A percentile compares a stretch with the other conserved stretches of the same genome.
phyloP scores from a whole-genome alignment of 73 alveolate species.

The Paramecium tetraurelia region DNA sequence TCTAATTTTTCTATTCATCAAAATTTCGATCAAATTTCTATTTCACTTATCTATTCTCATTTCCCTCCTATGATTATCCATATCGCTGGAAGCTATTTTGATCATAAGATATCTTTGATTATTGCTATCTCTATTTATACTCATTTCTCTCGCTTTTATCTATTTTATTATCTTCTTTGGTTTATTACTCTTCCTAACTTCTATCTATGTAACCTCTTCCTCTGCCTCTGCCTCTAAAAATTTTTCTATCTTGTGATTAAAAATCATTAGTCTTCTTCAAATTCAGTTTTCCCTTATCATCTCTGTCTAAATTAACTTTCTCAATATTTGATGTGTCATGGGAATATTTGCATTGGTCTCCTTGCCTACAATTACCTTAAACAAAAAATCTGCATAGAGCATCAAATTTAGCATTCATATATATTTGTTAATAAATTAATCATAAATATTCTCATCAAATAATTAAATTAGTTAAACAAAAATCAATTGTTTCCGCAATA shows the following conservation, averaged over 20 bases:
- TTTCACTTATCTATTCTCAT: neutral
- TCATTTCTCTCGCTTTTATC: neutral
- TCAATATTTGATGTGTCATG: neutral
- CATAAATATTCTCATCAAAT: neutral
- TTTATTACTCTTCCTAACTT: neutral
- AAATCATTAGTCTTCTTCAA: neutral
- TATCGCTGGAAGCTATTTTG: neutral
- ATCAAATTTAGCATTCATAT: neutral
- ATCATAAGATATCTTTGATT: neutral
- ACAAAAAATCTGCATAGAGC: neutral
- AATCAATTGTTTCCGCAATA: no score
- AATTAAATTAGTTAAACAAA: no score
- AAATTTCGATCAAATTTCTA: neutral
- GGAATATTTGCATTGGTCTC: neutral
- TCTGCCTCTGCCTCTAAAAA: neutral
- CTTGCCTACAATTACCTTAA: neutral
- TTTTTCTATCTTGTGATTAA: neutral
- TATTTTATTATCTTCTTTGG: neutral
- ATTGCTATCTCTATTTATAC: neutral
- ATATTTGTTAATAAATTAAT: neutral
- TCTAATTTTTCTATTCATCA: neutral
- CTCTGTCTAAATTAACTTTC: neutral
- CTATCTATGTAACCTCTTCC: neutral
- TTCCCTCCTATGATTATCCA: neutral
- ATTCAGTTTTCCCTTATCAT: neutral